Evolutionary conservation across 2,329 filamentous ascomycete species (phyloP), one percentile per base, ranked within the genome.

Genomic region (Pseudocercospora pini-densiflorae): DNA sequence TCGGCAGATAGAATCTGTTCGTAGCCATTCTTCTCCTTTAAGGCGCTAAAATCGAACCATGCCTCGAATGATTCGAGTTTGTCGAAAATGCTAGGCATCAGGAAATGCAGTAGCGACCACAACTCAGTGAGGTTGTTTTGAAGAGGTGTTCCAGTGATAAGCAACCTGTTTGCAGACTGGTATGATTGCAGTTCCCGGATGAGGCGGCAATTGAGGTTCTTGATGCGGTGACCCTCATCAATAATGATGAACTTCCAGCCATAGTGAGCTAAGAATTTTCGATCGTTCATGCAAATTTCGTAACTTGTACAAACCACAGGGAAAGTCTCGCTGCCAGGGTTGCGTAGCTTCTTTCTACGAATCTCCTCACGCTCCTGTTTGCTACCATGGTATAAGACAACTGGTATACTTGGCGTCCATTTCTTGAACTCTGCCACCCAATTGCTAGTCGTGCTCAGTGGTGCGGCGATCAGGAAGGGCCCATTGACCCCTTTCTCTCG

Each of bases 161-260:
- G 85, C 0, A 99, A 85, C 63, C 95, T 87, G 47, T 96, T 97
- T 0, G 94, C 93, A 0, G 94, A 98, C 24, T 90, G 89, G 75
- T 98, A 98, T 0, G 91, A 90, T 70, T 95, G 89, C 0, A 99
- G 82, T 71, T 97, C 93, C 57, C 92, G 90, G 69, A 98, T 97
- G 0, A 99, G 84, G 65, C 92, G 92, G 31, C 94, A 96, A 59
- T 98, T 94, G 69, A 97, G 90, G 70, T 99, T 99, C 82, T 99
- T 99, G 85, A 99, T 89, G 0, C 95, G 90, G 77, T 99, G 95
- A 0, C 95, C 95, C 80, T 99, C 95, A 72, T 99, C 94, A 68
- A 99, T 97, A 71, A 99, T 95, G 74, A 99, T 97, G 73, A 97
- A 97, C 62, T 96, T 93, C 95, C 95, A 99, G 40, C 93, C 90